Base-by-base conservation (phyloP, 2,329 filamentous ascomycete genomes). In the Acrocalymma vagum region DNA sequence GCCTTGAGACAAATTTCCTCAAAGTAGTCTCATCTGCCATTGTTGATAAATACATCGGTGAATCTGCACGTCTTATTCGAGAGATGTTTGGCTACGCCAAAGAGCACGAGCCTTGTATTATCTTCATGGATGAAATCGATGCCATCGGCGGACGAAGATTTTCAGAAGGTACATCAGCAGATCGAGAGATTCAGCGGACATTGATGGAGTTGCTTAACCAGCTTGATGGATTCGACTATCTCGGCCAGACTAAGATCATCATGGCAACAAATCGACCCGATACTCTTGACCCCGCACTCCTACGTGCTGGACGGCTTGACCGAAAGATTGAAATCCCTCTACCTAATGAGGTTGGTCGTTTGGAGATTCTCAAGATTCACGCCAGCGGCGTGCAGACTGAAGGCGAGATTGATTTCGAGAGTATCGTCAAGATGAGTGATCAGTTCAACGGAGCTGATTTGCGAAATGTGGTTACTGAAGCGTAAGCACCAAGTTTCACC, bases 61-160 rank as follows among this genome's bases (percentile, higher is more conserved):
- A 99, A 76, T 99, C 94, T 9, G 94, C 94, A 24, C 87, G 95
- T 55, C 79, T 99, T 55, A 99, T 99, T 65, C 86, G 94, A 71
- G 94, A 99, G 73, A 99, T 99, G 95, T 99, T 99, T 67, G 95
- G 94, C 43, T 99, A 99, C 67, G 94, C 95, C 63, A 97, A 96
- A 75, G 95, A 99, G 72, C 94, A 99, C 72, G 94, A 99, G 73
- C 94, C 94, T 25, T 99, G 94, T 72, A 99, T 99, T 72, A 99
- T 99, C 75, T 99, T 99, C 82, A 99, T 99, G 94, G 95, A 99
- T 79, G 94, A 99, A 76, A 99, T 99, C 67, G 94, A 99, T 67
- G 94, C 94, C 65, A 99, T 99, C 65, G 94, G 94, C 70, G 95
- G 95, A 51, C 85, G 95, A 62, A 84, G 94, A 62, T 99, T 99